phyloP scores from a whole-genome alignment of 2,329 filamentous ascomycete species.

The Sporothrix humicola region DNA sequence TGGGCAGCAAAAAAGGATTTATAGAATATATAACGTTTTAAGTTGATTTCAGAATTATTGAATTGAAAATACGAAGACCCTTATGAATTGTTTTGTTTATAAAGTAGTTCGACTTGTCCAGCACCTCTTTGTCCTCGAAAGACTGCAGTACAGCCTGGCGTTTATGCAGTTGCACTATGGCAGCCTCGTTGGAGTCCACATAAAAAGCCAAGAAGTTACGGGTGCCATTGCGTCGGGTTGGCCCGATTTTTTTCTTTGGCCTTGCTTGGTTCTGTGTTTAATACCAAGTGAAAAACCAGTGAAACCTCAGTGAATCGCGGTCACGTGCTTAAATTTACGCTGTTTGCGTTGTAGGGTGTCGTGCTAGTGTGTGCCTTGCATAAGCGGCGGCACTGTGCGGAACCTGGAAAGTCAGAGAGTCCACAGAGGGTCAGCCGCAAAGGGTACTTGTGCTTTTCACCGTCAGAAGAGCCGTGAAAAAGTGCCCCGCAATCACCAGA shows the following conservation, averaged over 20 bases:
- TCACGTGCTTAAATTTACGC: background rate
- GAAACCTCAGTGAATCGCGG: too few species aligned
- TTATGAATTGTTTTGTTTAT: background rate
- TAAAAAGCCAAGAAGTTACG: conserved; percentile 26
- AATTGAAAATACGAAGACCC: too few species aligned
- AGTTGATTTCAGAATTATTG: background rate
- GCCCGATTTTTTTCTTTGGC: conserved; percentile 5
- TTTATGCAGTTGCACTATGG: background rate
- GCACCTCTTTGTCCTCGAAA: background rate
- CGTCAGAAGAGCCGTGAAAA: background rate
- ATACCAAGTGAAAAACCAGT: too few species aligned
- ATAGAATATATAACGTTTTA: conserved; percentile 20
- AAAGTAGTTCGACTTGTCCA: background rate
- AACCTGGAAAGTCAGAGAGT: background rate
- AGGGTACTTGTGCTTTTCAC: background rate
- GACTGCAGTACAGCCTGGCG: background rate
- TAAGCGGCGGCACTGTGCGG: conserved; percentile 27
- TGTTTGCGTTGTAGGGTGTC: background rate
- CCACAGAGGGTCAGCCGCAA: conserved; percentile 8
- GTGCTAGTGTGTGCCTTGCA: conserved; percentile 29
- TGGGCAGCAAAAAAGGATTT: conserved; percentile 15
- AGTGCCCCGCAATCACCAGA: conserved; percentile 25
- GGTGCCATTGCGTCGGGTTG: conserved; percentile 18
- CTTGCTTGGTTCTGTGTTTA: background rate
- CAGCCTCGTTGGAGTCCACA: conserved; percentile 27